phyloP scores from a whole-genome alignment of 768 basidiomycete genomes.

The Boletus vinaceobasis region DNA sequence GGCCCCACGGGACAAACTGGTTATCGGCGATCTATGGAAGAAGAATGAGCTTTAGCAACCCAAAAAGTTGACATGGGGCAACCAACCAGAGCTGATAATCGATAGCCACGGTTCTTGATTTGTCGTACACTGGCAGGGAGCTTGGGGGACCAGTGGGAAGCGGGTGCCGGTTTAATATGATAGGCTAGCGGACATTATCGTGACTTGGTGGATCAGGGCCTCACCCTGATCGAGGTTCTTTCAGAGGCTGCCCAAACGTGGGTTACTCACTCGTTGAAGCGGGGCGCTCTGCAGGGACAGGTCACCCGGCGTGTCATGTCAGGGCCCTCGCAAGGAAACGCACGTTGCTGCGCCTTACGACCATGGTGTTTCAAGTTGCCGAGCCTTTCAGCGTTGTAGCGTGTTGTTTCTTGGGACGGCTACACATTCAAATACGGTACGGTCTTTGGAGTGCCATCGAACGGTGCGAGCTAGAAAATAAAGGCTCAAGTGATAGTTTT shows the following conservation, averaged over 20 bases:
- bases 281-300: not conserved
- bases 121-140: not conserved
- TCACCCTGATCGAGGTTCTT: not conserved
- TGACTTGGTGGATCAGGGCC: too few relatives aligned
- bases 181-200: not conserved
- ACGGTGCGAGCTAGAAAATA: not conserved
- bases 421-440: not conserved
- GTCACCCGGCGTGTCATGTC: not conserved
- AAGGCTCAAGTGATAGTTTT: too few relatives aligned
- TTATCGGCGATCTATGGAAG: not conserved
- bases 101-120: not conserved
- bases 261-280: not conserved
- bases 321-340: not conserved
- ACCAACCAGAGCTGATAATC: slow-evolving; percentile 10
- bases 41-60: not conserved
- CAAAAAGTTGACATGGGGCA: not conserved
- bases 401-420: not conserved
- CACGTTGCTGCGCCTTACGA: not conserved
- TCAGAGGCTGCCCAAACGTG: slow-evolving; percentile 9
- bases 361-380: not conserved
- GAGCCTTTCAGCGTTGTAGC: not conserved
- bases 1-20: slow-evolving; percentile 3
- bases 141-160: not conserved
- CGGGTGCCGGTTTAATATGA: not conserved
- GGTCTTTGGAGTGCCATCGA: not conserved